Base-by-base conservation (phyloP, 1,284 basidiomycete genomes). In the Fomitopsis betulina region DNA sequence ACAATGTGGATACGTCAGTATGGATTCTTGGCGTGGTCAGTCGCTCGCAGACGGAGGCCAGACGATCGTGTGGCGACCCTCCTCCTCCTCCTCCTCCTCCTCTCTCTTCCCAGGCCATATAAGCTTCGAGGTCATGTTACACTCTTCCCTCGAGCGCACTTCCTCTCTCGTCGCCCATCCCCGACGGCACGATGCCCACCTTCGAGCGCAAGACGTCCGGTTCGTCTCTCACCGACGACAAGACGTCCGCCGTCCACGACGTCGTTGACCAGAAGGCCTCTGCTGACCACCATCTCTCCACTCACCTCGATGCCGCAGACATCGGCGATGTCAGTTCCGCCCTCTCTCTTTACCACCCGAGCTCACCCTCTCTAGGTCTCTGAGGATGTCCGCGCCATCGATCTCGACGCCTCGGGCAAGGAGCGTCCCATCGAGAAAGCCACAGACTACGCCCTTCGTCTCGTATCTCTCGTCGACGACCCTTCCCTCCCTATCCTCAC, bases 381-480 rank as follows among this genome's bases (percentile, higher is more conserved):
- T 5, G 45, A 47, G 25, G 45, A 47, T 21, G 45, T 47, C 25
- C 45, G 45, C n/a, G 45, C 45, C 12, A 47, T 47, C 45, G 45
- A 47, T 13, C 45, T 47, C 57, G 57, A 55, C 57, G 53, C 25
- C 15, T 25, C 27, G 15, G 75, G 75, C 49, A 73, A 74, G 60
- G 76, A 78, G 64, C 66, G 72, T n/a, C 74, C 75, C 35, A 76
- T 78, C 58, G 76, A 76, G 61, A 79, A 80, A 17, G 78, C 79
- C 57, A 62, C 75, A 39, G 81, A 82, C 61, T 73, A 77, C 53
- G 76, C 77, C n/a, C 76, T 76, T 19, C 78, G 78, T 53, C 73
- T 84, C 8, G 75, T 84, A 58, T 81, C 80, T 5, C 71, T 83
- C 27, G 80, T 82, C 23, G 85, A 88, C 65, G 85, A 87, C 68